Conservation (phyloP, 148 eudicot genomes). For the Fagopyrum tataricum region DNA sequence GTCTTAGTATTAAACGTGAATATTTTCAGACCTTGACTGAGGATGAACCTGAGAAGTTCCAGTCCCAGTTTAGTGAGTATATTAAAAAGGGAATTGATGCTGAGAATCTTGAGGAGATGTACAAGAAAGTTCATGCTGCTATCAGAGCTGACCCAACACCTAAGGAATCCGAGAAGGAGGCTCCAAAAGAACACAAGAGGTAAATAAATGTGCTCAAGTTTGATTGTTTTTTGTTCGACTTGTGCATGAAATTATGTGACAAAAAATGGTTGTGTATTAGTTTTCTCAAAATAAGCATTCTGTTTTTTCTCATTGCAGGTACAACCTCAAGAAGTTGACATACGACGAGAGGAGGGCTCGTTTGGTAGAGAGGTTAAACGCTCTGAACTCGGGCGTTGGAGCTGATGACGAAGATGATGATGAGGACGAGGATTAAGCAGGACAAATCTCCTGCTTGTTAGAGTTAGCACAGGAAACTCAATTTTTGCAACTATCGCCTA, state of each 20-base stretch:
- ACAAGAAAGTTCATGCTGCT: slow-evolving; percentile 63
- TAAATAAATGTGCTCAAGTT: background rate
- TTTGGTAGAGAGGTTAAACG: slow-evolving; percentile 53
- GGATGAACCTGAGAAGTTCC: slow-evolving; percentile 73
- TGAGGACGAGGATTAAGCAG: slow-evolving; percentile 35
- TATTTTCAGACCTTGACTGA: slow-evolving; percentile 39
- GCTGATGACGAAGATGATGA: slow-evolving; percentile 32
- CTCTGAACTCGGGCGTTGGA: slow-evolving; percentile 53
- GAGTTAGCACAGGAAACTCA: slow-evolving; percentile 16
- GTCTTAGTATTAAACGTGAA: background rate
- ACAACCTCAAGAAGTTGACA: slow-evolving; percentile 61
- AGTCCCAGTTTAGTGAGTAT: slow-evolving; percentile 47
- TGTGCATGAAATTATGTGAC: too few species aligned
- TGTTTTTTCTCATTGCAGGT: slow-evolving; percentile 25
- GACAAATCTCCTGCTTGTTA: background rate
- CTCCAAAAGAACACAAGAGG: slow-evolving; percentile 67
- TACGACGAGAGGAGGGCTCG: slow-evolving; percentile 61
- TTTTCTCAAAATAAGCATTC: background rate
- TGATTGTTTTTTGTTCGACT: background rate
- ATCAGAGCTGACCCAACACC: slow-evolving; percentile 52
- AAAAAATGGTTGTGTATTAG: background rate
- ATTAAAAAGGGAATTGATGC: slow-evolving; percentile 47
- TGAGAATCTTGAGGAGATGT: slow-evolving; percentile 48
- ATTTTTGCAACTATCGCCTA: background rate
- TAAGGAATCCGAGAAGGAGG: slow-evolving; percentile 46